phyloP scores from a whole-genome alignment of 2,329 filamentous ascomycete genomes.

The Pseudopyrenochaeta lycopersici region DNA sequence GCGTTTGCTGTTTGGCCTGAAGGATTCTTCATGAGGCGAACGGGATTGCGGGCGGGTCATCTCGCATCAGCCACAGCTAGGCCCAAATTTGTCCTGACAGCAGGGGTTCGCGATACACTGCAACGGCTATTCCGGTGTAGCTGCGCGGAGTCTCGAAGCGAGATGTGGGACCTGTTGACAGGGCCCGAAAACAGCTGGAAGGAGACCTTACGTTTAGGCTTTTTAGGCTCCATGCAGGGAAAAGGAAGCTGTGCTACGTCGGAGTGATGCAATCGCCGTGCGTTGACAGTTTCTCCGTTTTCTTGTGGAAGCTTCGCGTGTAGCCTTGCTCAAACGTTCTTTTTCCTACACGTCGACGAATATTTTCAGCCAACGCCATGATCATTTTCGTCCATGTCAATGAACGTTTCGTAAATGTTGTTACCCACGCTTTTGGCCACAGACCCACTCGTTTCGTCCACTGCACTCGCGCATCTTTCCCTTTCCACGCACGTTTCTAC shows the following conservation, averaged over 20 bases:
- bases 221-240: background rate
- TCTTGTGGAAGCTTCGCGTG: background rate
- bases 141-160: background rate
- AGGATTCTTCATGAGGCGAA: background rate
- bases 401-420: no score
- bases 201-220: background rate
- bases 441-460: no score
- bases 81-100: background rate
- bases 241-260: background rate
- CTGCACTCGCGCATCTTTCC: no score
- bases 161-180: background rate
- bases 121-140: constrained; percentile 3
- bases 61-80: background rate
- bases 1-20: constrained; percentile 1
- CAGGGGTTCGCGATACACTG: background rate
- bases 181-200: background rate
- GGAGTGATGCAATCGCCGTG: constrained; percentile 1
- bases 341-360: background rate
- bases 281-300: background rate
- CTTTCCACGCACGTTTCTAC: no score
- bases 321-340: background rate
- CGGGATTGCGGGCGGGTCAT: constrained; percentile 1
- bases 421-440: no score
- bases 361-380: no score
- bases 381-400: no score